Percentiles rank a stretch among this genome's conserved stretches.
Conservation (phyloP, 805 yeast species). For the Spathaspora hagerdaliae region DNA sequence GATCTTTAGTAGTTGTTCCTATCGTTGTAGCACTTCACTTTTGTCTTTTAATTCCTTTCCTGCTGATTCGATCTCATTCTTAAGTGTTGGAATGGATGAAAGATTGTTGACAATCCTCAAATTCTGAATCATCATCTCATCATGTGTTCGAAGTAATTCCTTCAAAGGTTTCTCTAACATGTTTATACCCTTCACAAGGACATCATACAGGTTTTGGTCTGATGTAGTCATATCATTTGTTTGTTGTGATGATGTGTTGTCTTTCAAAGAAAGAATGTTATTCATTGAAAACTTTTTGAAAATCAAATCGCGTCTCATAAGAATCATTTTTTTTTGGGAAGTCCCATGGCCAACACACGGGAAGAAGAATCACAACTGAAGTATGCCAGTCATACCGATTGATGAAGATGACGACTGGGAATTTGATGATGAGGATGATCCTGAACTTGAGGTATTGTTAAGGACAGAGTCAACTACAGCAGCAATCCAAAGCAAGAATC, state of each 20-base stretch:
- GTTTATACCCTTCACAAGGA: conserved; percentile 18
- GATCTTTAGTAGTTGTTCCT: too few species aligned
- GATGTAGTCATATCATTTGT: too few species aligned
- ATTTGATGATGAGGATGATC: conserved; percentile 14
- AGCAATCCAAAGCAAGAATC: neutral
- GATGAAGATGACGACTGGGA: conserved; percentile 7
- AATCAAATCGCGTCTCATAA: too few species aligned
- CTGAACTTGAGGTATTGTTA: conserved; percentile 3
- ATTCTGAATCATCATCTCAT: conserved; percentile 25
- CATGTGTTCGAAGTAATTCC: conserved; percentile 23
- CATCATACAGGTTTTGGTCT: conserved; percentile 20
- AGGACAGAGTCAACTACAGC: neutral
- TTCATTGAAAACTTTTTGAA: too few species aligned
- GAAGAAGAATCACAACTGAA: too few species aligned
- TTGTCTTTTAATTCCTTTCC: neutral
- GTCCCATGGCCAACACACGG: too few species aligned
- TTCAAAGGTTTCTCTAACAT: conserved; percentile 22
- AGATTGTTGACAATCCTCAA: conserved; percentile 21
- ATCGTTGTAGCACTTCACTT: too few species aligned
- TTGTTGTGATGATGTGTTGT: too few species aligned
- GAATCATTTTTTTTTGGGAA: too few species aligned
- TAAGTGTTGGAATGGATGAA: conserved; percentile 2
- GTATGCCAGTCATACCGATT: conserved; percentile 2
- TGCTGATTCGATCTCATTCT: neutral
- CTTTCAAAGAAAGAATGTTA: too few species aligned